Evolutionary conservation across 805 yeast genomes (phyloP).

Genomic region (Suhomyces emberorum): DNA sequence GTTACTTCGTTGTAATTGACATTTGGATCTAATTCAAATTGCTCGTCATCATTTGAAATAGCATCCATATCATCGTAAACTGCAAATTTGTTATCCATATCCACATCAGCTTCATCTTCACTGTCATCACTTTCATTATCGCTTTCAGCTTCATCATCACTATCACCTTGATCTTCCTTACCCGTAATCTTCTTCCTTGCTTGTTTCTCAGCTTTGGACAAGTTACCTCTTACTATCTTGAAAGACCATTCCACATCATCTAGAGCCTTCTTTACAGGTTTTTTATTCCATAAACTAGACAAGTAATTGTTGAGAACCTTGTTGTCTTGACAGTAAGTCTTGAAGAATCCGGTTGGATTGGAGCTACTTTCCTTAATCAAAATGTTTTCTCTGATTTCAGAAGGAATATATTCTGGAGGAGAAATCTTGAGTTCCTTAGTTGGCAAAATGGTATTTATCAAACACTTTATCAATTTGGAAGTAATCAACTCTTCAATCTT

Average conservation of each 20-base stretch:
- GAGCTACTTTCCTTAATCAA: slow-evolving; percentile 23
- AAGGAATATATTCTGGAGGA: slow-evolving; percentile 35
- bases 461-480: slow-evolving; percentile 31
- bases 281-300: slow-evolving; percentile 47
- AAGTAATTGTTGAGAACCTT: slow-evolving; percentile 43
- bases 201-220: slow-evolving; percentile 35
- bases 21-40: slow-evolving; percentile 28
- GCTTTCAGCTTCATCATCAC: slow-evolving; percentile 16
- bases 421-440: slow-evolving; percentile 24
- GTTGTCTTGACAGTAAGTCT: slow-evolving; percentile 36
- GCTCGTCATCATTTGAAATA: slow-evolving; percentile 40
- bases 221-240: slow-evolving; percentile 45
- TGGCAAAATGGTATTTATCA: slow-evolving; percentile 24
- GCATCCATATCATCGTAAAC: slow-evolving; percentile 39
- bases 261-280: slow-evolving; percentile 32
- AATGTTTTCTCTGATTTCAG: slow-evolving; percentile 24
- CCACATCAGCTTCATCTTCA: slow-evolving; percentile 9
- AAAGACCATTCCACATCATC: slow-evolving; percentile 43
- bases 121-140: slow-evolving; percentile 21
- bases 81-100: slow-evolving; percentile 29
- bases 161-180: slow-evolving; percentile 10
- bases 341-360: slow-evolving; percentile 50
- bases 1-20: slow-evolving; percentile 58
- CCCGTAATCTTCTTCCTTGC: slow-evolving; percentile 24
- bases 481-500: slow-evolving; percentile 24